These are phyloP conservation scores for Rhynchospora breviuscula DNA, from an alignment of 176 grass and related monocot genomes.

Conservation along the genomic window DNA sequence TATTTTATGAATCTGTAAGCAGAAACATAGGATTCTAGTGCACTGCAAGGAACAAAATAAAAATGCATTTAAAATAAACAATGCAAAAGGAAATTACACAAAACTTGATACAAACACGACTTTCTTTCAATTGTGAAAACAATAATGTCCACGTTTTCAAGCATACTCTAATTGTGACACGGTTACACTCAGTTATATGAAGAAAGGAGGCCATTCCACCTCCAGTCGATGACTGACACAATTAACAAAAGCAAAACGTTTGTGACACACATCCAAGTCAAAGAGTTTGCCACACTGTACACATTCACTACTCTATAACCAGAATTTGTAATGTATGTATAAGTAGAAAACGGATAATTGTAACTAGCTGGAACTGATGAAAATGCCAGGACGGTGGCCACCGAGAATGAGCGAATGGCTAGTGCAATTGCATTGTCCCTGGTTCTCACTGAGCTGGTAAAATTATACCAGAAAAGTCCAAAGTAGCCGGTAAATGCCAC, in stretches of 20 bases:
- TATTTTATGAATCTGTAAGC: background rate
- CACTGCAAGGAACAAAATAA: background rate
- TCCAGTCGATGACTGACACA: constrained; percentile 3
- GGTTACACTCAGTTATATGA: background rate
- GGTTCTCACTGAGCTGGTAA: background rate
- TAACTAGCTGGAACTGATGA: background rate
- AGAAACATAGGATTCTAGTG: background rate
- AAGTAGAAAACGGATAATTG: background rate
- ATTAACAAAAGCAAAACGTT: background rate
- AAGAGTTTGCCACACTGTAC: too few relatives aligned
- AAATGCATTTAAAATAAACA: background rate
- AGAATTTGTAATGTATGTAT: too few relatives aligned
- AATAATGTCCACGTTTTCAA: background rate
- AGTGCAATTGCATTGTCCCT: constrained; percentile 1
- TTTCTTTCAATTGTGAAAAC: background rate
- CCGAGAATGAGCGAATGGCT: background rate
- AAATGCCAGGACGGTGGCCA: background rate
- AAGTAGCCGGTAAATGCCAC: background rate
- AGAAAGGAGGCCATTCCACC: background rate
- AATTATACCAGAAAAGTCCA: constrained; percentile 1
- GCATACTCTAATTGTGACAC: background rate
- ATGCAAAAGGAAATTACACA: background rate
- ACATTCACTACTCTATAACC: too few relatives aligned
- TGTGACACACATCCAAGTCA: too few relatives aligned
- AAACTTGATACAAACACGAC: background rate